A percentile compares a stretch with the other conserved stretches of the same genome.
Evolutionary conservation across 164 flowering plant genomes (phyloP).

Genomic region (Echeveria elegans): DNA sequence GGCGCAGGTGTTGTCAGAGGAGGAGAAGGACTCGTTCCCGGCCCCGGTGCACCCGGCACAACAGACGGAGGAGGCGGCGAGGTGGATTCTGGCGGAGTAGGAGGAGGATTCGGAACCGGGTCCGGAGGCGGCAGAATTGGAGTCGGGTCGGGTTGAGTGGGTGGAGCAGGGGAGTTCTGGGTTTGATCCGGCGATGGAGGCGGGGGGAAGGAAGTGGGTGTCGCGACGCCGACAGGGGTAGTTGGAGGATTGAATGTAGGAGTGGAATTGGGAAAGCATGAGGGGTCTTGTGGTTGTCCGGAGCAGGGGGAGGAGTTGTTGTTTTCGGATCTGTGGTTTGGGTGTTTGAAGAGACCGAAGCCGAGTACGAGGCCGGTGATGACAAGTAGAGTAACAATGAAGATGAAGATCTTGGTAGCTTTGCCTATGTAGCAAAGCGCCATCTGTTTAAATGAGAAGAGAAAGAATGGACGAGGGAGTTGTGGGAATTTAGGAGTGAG

Average conservation of each 20-base stretch:
- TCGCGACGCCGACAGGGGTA: neutral
- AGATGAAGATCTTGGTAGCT: constrained; percentile 91
- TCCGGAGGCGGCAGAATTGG: constrained; percentile 9
- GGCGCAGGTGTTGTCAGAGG: constrained; percentile 31
- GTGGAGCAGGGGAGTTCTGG: neutral
- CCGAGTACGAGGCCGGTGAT: constrained; percentile 57
- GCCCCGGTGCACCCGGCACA: constrained; percentile 14
- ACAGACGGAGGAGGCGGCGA: constrained; percentile 15
- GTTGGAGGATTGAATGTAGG: neutral
- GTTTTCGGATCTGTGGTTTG: neutral
- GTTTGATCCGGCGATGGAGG: neutral
- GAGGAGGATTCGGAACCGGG: constrained; percentile 14
- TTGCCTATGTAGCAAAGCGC: constrained; percentile 77
- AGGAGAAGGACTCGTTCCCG: constrained; percentile 19
- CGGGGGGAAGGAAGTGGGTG: neutral
- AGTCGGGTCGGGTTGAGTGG: neutral
- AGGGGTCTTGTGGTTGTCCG: neutral
- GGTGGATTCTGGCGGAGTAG: constrained; percentile 8
- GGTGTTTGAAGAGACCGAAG: constrained; percentile 36
- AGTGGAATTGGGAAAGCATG: constrained; percentile 15
- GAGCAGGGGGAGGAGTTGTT: neutral
- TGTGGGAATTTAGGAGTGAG: neutral
- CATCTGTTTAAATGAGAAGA: neutral
- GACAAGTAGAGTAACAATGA: constrained; percentile 46
- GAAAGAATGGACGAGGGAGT: neutral